Base-by-base conservation (phyloP, 768 basidiomycete species). In the Lentinula sp. region DNA sequence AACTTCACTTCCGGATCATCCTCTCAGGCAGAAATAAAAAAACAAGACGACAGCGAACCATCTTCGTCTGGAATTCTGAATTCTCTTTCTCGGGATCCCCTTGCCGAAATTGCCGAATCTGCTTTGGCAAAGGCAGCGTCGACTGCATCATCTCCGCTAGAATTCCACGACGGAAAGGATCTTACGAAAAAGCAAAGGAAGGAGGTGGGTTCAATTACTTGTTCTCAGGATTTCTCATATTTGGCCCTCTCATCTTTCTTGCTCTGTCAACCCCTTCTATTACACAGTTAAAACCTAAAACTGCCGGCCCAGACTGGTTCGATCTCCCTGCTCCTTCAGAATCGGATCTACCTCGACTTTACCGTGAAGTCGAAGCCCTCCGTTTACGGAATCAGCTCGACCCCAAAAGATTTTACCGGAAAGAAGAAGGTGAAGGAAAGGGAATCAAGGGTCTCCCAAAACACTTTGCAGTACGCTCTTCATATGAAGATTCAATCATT, bases 381-480 rank as follows among this genome's bases (percentile, higher is more conserved):
- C 87, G 93, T 34, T 76, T 97, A 51, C 84, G 88, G 54, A 93
- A 93, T 69, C 88, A 93, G 61, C 81, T 97, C 18, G 95, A 97
- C 67, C 93, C 93, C 16, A 97, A 96, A 70, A 83, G 91, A 21
- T 95, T 95, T 75, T 92, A 95, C 74, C 78, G 85, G 63, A 94
- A 91, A 71, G 91, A 94, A 50, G 87, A 89, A 61, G 89, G 90
- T 4, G 91, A 95, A 73, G 85, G 89, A 9, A 89, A 88, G 66
- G 91, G 91, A 15, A 84, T 89, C 70, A 91, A 91, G 71, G 88
- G 88, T 28, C 74, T 94, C 5, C 90, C 93, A 8, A 93, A 94
- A 72, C 86, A 92, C 70, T 95, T 95, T 72, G 91, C 91, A n/a
- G 93, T 93, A 70, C 64, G 85, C 74, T 42, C 4, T 10, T 37